Percentiles rank a stretch among this genome's conserved stretches.
phyloP scores from a whole-genome alignment of 345 rosid genomes.

The Jatropha curcas region DNA sequence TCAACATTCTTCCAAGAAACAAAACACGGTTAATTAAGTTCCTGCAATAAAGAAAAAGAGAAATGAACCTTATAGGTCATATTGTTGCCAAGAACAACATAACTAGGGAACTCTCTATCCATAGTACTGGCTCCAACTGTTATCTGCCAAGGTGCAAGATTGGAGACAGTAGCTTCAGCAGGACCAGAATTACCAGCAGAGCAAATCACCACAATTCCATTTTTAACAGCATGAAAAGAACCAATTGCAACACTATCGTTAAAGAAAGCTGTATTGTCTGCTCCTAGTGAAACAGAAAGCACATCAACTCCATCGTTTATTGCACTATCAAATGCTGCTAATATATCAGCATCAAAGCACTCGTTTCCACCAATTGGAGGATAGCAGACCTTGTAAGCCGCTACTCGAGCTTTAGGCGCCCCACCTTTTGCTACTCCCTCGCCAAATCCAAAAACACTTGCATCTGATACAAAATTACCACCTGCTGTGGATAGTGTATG shows the following conservation, averaged over 20 bases:
- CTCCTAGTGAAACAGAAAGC: constrained; percentile 24
- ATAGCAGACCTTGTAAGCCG: constrained; percentile 26
- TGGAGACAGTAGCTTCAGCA: constrained; percentile 53
- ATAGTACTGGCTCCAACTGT: constrained; percentile 89
- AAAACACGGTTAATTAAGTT: not conserved
- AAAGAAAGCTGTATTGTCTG: constrained; percentile 8
- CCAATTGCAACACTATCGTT: constrained; percentile 27
- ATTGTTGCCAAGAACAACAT: constrained; percentile 57
- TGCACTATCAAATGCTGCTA: constrained; percentile 29
- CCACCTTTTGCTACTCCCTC: constrained; percentile 31
- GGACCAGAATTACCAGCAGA: constrained; percentile 81
- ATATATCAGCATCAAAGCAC: constrained; percentile 28
- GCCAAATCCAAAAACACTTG: constrained; percentile 23
- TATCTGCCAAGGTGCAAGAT: constrained; percentile 83
- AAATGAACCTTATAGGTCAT: constrained; percentile 54
- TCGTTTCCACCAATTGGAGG: constrained; percentile 18
- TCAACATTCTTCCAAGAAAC: not conserved
- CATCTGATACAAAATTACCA: constrained; percentile 21
- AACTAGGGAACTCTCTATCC: constrained; percentile 79
- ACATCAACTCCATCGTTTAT: constrained; percentile 28
- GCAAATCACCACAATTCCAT: constrained; percentile 27
- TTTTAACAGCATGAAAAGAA: constrained; percentile 28
- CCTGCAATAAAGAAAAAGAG: not conserved
- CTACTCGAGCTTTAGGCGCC: constrained; percentile 25
- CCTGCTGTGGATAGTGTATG: constrained; percentile 30